A percentile compares a stretch with the other conserved stretches of the same genome.
phyloP scores from a whole-genome alignment of 192 early-diverging fungal species.

The Dispira parvispora region DNA sequence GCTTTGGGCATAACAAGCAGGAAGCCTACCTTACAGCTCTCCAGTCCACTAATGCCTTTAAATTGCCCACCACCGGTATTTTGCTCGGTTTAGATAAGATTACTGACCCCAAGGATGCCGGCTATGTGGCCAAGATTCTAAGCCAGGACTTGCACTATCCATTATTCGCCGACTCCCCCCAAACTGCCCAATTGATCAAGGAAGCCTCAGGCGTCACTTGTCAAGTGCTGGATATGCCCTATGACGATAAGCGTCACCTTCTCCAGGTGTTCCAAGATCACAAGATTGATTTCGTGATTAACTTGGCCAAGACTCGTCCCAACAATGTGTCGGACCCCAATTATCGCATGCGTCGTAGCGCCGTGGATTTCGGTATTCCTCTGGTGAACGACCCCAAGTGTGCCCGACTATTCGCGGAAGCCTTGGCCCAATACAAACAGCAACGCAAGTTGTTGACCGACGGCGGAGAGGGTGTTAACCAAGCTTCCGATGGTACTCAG shows the following conservation, averaged over 20 bases:
- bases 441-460: background rate
- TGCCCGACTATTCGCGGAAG: constrained; percentile 84
- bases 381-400: constrained; percentile 90
- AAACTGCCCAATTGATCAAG: constrained; percentile 32
- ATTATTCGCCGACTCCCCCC: constrained; percentile 47
- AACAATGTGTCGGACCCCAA: constrained; percentile 34
- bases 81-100: constrained; percentile 54
- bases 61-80: constrained; percentile 53
- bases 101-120: constrained; percentile 48
- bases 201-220: constrained; percentile 15
- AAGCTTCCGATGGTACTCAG: background rate
- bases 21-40: constrained; percentile 74
- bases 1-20: constrained; percentile 80
- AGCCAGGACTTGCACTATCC: constrained; percentile 40
- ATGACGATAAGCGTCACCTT: constrained; percentile 33
- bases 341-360: constrained; percentile 81
- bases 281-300: constrained; percentile 53
- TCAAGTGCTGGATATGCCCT: constrained; percentile 30
- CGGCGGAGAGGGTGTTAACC: background rate
- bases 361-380: constrained; percentile 92
- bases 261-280: constrained; percentile 37
- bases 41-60: constrained; percentile 81
- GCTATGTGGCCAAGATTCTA: constrained; percentile 50
- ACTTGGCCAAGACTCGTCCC: constrained; percentile 49
- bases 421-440: constrained; percentile 33